A percentile compares a stretch with the other conserved stretches of the same genome.
phyloP scores from a whole-genome alignment of 1,139 yeast species.

The Geotrichum fermentans region DNA sequence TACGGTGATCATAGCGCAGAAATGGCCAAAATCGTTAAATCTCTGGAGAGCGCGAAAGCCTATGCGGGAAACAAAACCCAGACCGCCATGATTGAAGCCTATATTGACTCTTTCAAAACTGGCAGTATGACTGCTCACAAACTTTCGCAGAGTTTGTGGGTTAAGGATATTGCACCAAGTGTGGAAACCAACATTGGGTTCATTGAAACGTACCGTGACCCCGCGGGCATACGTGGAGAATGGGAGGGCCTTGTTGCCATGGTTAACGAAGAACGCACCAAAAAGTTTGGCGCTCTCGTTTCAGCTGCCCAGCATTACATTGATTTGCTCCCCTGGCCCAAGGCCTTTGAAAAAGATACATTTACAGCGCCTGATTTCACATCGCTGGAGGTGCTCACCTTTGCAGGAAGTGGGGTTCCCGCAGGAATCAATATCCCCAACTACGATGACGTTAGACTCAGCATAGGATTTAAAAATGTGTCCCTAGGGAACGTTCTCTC shows the following conservation, averaged over 20 bases:
- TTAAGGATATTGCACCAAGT: conserved; percentile 73
- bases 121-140: conserved; percentile 86
- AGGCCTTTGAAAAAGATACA: conserved; percentile 67
- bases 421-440: conserved; percentile 92
- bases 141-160: conserved; percentile 81
- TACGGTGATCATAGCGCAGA: conserved; percentile 68
- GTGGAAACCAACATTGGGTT: conserved; percentile 87
- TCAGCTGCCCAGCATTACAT: conserved; percentile 66
- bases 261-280: conserved; percentile 82
- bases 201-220: conserved; percentile 88
- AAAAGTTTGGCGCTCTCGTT: conserved; percentile 68
- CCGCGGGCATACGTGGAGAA: conserved; percentile 90
- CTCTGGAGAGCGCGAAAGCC: conserved; percentile 53
- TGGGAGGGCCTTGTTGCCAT: conserved; percentile 91
- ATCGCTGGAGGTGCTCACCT: conserved; percentile 80
- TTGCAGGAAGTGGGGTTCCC: conserved; percentile 85
- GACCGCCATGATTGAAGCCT: conserved; percentile 55
- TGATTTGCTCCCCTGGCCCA: conserved; percentile 68
- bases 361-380: conserved; percentile 91
- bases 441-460: conserved; percentile 80
- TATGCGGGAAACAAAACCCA: conserved; percentile 73
- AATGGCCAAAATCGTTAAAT: conserved; percentile 53
- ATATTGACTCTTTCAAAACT: conserved; percentile 64
- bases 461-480: conserved; percentile 81
- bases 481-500: conserved; percentile 79